Evolutionary conservation across 805 yeast genomes (phyloP).

Genomic region (Vanderwaltozyma tropicalis): DNA sequence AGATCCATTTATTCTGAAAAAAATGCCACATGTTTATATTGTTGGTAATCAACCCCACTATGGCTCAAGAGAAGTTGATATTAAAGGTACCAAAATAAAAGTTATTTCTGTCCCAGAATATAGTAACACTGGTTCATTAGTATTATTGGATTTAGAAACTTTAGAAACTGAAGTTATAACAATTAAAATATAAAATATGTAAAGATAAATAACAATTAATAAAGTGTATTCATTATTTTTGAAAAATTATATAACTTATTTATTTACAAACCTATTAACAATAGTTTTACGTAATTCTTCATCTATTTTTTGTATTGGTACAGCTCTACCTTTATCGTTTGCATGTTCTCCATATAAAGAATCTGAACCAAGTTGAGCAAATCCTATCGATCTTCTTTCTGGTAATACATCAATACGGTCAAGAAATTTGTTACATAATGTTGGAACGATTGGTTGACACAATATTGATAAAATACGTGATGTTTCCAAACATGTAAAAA

Average conservation of each 20-base stretch:
- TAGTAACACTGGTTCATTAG: conserved; percentile 50
- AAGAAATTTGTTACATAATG: conserved; percentile 43
- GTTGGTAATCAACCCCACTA: conserved; percentile 73
- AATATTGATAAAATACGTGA: conserved; percentile 57
- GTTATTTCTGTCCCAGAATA: conserved; percentile 67
- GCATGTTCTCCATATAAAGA: conserved; percentile 47
- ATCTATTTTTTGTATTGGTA: conserved; percentile 29
- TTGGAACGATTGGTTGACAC: conserved; percentile 66
- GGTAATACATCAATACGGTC: conserved; percentile 50
- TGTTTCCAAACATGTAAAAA: conserved; percentile 60
- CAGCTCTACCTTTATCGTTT: conserved; percentile 39
- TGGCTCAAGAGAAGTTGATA: conserved; percentile 34
- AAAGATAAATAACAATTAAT: conserved; percentile 1
- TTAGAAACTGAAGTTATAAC: conserved; percentile 45
- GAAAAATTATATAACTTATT: neutral
- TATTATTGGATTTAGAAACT: conserved; percentile 48
- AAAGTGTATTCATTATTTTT: neutral
- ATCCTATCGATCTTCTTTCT: conserved; percentile 33
- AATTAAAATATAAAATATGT: conserved; percentile 11
- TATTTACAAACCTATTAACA: neutral
- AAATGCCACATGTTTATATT: conserved; percentile 78
- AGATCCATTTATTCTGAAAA: conserved; percentile 76
- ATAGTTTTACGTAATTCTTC: neutral
- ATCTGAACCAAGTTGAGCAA: conserved; percentile 49
- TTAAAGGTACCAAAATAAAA: conserved; percentile 36